Conservation (phyloP, 164 flowering plant species). For the Magnolia officinalis region DNA sequence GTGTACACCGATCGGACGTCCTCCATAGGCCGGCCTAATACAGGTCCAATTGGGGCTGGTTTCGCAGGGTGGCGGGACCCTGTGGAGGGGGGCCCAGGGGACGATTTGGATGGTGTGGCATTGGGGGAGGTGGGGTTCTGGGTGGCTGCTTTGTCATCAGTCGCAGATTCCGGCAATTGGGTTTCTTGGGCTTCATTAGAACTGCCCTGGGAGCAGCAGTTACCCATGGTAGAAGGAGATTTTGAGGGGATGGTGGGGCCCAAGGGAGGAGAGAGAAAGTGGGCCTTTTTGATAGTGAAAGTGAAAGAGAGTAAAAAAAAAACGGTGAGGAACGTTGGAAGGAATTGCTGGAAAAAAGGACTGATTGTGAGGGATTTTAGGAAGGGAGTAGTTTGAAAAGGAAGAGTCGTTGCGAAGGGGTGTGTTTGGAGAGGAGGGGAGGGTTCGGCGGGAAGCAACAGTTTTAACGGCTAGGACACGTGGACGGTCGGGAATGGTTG, state of each 20-base stretch:
- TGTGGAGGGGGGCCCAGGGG: neutral
- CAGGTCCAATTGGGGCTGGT: conserved; percentile 6
- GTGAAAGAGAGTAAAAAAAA: too few relatives aligned
- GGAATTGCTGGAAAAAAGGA: neutral
- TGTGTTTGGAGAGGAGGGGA: conserved; percentile 5
- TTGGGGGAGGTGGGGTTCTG: neutral
- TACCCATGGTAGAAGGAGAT: conserved; percentile 7
- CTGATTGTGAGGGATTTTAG: conserved; percentile 8
- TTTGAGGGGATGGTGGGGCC: neutral
- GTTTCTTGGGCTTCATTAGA: neutral
- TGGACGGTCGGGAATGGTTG: neutral
- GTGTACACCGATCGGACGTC: conserved; percentile 16
- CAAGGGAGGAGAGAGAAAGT: neutral
- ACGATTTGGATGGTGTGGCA: neutral
- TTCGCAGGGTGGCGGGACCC: conserved; percentile 1
- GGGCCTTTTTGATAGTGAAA: neutral
- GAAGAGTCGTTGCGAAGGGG: neutral
- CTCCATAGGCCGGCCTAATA: conserved; percentile 19
- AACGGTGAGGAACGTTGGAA: neutral
- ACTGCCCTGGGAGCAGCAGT: conserved; percentile 6
- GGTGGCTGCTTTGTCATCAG: neutral
- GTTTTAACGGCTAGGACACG: neutral
- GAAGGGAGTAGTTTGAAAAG: neutral
- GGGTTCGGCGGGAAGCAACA: conserved; percentile 12
- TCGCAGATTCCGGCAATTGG: neutral